Evolutionary conservation across 352 stramenopile genomes (phyloP).

Genomic region (Lagenidium giganteum): DNA sequence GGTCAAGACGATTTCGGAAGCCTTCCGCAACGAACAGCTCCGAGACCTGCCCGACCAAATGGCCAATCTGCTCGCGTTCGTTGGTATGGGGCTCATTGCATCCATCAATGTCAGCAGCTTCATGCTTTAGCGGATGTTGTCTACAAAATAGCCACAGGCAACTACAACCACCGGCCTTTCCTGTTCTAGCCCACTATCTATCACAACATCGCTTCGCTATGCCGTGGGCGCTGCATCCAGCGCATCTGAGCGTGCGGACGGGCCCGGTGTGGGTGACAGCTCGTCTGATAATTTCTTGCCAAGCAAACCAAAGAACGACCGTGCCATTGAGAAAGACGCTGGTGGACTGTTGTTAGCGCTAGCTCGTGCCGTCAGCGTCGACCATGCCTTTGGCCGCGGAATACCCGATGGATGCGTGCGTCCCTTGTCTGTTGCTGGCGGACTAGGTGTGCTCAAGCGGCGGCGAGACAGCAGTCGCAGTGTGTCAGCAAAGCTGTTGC

Average conservation of each 20-base stretch:
- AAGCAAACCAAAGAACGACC: constrained; percentile 64
- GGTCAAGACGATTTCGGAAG: constrained; percentile 65
- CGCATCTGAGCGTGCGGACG: too few relatives aligned
- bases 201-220: constrained; percentile 1
- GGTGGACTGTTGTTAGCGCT: neutral
- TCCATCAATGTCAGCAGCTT: constrained; percentile 50
- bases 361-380: neutral
- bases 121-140: constrained; percentile 6
- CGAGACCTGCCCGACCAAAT: constrained; percentile 49
- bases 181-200: too few relatives aligned
- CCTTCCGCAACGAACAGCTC: constrained; percentile 64
- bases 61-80: constrained; percentile 29
- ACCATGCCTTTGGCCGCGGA: too few relatives aligned
- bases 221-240: constrained; percentile 3
- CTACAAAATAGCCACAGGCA: neutral
- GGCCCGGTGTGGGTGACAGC: too few relatives aligned
- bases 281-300: constrained; percentile 27
- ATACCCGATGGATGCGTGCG: too few relatives aligned
- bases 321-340: constrained; percentile 59
- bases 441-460: too few relatives aligned
- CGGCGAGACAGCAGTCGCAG: too few relatives aligned
- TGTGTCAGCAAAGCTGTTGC: too few relatives aligned
- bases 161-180: constrained; percentile 6
- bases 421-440: too few relatives aligned
- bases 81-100: constrained; percentile 40